phyloP scores from a whole-genome alignment of 2,329 filamentous ascomycete species.

The Aschersonia sp. region DNA sequence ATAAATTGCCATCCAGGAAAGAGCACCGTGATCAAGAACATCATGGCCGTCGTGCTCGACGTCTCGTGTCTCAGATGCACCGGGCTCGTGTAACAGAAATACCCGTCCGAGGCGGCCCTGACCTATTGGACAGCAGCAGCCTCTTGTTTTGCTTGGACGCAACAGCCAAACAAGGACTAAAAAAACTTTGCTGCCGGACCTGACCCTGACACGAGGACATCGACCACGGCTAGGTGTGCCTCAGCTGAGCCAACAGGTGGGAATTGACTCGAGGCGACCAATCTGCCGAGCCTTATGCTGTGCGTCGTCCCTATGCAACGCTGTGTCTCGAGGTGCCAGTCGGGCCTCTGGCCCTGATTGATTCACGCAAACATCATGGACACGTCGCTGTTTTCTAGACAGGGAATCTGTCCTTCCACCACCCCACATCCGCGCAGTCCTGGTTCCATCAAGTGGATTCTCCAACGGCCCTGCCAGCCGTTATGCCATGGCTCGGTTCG shows the following conservation, averaged over 20 bases:
- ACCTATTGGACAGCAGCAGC: not conserved
- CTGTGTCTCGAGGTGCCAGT: not conserved
- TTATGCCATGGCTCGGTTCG: conserved; percentile 3
- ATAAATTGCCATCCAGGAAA: not conserved
- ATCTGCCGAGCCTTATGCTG: not conserved
- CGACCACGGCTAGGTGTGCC: not conserved
- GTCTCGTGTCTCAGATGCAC: conserved; percentile 3
- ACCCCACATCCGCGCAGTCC: not conserved
- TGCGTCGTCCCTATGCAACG: not conserved
- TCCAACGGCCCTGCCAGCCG: conserved; percentile 1
- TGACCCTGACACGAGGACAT: not conserved
- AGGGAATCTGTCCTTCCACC: not conserved
- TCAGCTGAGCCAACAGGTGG: not conserved
- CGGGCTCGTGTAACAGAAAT: conserved; percentile 1
- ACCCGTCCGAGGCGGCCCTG: not conserved
- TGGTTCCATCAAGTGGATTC: not conserved
- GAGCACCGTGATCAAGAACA: not conserved
- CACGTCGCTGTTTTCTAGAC: not conserved
- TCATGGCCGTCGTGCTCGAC: conserved; percentile 2
- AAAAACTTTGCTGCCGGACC: not conserved
- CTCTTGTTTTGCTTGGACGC: not conserved
- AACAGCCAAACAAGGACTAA: not conserved
- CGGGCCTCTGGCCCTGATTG: not conserved
- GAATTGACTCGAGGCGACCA: not conserved
- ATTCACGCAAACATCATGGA: not conserved